Conservation (phyloP, 2,329 filamentous ascomycete species). For the Alternaria solani region DNA sequence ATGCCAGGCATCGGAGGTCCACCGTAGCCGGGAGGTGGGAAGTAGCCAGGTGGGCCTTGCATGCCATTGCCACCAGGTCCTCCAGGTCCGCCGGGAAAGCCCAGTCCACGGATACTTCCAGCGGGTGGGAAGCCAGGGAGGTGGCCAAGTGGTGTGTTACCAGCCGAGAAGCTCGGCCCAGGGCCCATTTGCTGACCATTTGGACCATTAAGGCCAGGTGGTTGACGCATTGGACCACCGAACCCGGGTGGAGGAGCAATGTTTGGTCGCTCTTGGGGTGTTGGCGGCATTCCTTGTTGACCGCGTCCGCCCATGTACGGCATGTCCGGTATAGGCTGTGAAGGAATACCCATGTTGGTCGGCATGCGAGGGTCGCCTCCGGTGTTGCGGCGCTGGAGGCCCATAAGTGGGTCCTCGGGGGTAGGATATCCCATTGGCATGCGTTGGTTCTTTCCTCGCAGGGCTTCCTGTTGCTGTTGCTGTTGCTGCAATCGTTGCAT, state of each 20-base stretch:
- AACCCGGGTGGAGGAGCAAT: conserved; percentile 50
- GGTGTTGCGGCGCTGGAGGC: conserved; percentile 49
- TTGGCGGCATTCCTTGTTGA: conserved; percentile 47
- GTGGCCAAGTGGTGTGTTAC: conserved; percentile 50
- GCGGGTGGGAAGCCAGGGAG: conserved; percentile 47
- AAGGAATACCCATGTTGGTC: conserved; percentile 54
- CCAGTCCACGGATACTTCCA: conserved; percentile 40
- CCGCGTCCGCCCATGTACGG: conserved; percentile 44
- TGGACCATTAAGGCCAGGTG: conserved; percentile 45
- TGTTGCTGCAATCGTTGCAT: conserved; percentile 40
- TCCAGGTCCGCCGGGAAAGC: conserved; percentile 40
- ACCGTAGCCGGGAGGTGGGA: conserved; percentile 44
- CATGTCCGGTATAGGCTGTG: conserved; percentile 48
- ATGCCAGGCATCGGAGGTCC: conserved; percentile 42
- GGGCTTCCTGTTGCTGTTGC: conserved; percentile 41
- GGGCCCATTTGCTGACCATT: conserved; percentile 44
- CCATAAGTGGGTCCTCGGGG: conserved; percentile 45
- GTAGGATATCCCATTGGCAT: conserved; percentile 44
- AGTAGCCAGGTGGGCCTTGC: conserved; percentile 48
- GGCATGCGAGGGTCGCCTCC: conserved; percentile 48
- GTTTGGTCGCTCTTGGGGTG: conserved; percentile 47
- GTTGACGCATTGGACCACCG: conserved; percentile 47
- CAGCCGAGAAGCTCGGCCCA: conserved; percentile 46
- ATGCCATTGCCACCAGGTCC: conserved; percentile 40
- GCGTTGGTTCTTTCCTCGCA: conserved; percentile 44